Evolutionary conservation across 2,329 filamentous ascomycete species (phyloP).

Genomic region (Venturia asperata): DNA sequence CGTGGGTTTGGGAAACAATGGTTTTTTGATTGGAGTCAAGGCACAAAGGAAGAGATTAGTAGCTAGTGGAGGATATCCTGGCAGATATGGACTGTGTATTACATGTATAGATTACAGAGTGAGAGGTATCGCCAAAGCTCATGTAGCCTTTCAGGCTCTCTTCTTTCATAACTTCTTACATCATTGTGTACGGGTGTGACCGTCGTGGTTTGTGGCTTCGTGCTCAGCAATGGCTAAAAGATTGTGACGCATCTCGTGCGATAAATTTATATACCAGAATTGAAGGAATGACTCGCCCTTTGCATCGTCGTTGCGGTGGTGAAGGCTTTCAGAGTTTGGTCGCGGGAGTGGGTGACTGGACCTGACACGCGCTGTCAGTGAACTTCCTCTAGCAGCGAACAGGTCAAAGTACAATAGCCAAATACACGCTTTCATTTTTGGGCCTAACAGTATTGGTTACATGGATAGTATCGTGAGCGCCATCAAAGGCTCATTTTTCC

Average conservation of each 20-base stretch:
- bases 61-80: too few relatives aligned
- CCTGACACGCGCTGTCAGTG: background rate
- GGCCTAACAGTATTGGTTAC: background rate
- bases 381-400: background rate
- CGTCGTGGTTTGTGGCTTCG: background rate
- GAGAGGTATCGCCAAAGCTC: background rate
- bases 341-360: background rate
- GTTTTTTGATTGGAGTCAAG: too few relatives aligned
- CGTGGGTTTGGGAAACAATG: too few relatives aligned
- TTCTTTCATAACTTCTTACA: background rate
- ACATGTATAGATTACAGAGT: background rate
- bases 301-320: background rate
- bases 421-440: constrained; percentile 7
- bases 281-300: background rate
- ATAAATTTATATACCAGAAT: background rate
- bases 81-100: background rate
- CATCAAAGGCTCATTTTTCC: background rate
- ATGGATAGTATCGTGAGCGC: background rate
- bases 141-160: background rate
- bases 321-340: background rate
- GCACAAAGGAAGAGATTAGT: too few relatives aligned
- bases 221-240: background rate
- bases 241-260: background rate
- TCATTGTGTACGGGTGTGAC: background rate
- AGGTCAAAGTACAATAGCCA: background rate